Evolutionary conservation across 495 filamentous ascomycete genomes (phyloP), one percentile per base, ranked within the genome.

Genomic region (Talaromyces nanjingensis): DNA sequence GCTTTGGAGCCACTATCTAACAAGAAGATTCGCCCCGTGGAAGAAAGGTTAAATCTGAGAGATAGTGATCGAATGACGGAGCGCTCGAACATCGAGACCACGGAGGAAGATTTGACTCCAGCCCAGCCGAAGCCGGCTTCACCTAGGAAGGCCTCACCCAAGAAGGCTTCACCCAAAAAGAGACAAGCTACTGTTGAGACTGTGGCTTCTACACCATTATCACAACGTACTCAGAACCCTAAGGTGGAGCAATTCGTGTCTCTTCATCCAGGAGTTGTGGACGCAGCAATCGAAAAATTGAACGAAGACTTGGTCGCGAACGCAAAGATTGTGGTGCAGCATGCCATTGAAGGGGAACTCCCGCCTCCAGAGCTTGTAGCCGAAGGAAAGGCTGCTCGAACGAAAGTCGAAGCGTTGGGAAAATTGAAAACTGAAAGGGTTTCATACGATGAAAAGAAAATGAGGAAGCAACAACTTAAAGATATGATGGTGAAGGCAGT

Each of bases 341-440:
- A 73, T 54, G 73, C 72, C 37, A 78, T 81, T 75, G 71, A 72
- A 63, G 76, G 77, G n/a, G 37, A 64, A 22, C 70, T 69, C 64
- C 67, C 68, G 14, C 71, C 73, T 2, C 73, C 72, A 4, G 74
- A 76, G 45, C 49, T 81, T 37, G 68, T 79, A n/a, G 64, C 72
- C 2, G 70, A 74, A 52, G 78, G 78, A 65, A 76, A 76, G 53
- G 60, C 34, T 24, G 67, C 76, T 29, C 71, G 73, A 6, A 60
- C 68, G 29, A 71, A 69, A 49, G 73, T 79, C 18, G 70, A 76
- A 37, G 71, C 73, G 2, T 72, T 81, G 55, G 70, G 75, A 56
- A 52, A 53, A 12, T 62, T 81, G 52, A 72, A 74, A 60, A 66
- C 65, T 18, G 58, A 75, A 27, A 72, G 68, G 60, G 49, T 49